Evolutionary conservation across 2,329 filamentous ascomycete species (phyloP).

Genomic region (Tolypocladium guangdongense): DNA sequence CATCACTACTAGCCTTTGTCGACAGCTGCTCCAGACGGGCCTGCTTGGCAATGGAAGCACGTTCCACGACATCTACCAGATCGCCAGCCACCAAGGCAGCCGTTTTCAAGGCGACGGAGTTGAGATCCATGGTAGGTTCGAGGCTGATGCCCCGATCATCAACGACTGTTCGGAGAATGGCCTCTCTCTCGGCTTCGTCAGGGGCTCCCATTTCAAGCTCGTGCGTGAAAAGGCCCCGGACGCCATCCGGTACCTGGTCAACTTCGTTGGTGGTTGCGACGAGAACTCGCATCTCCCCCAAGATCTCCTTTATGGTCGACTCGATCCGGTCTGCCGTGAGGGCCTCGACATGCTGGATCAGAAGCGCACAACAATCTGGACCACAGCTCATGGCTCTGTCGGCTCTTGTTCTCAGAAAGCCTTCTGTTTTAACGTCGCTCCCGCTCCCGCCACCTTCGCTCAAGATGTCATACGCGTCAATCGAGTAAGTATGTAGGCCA

Average conservation of each 20-base stretch:
- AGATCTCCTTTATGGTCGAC: constrained; percentile 70
- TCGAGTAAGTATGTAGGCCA: constrained; percentile 76
- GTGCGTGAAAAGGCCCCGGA: constrained; percentile 86
- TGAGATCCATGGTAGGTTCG: constrained; percentile 73
- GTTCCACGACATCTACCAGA: constrained; percentile 85
- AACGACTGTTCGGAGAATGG: constrained; percentile 70
- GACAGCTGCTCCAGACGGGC: constrained; percentile 68
- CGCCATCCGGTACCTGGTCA: constrained; percentile 84
- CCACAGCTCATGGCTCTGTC: constrained; percentile 87
- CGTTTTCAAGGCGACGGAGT: constrained; percentile 83
- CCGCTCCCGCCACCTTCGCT: constrained; percentile 77
- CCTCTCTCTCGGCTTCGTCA: constrained; percentile 84
- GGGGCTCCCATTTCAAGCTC: constrained; percentile 90
- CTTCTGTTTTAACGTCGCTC: constrained; percentile 88
- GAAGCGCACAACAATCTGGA: constrained; percentile 65
- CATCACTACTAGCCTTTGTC: constrained; percentile 25
- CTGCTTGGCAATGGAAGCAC: constrained; percentile 68
- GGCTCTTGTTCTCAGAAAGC: constrained; percentile 74
- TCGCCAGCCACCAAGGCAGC: constrained; percentile 92
- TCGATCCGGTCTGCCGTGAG: constrained; percentile 86
- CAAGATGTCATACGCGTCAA: constrained; percentile 88
- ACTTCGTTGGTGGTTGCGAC: constrained; percentile 93
- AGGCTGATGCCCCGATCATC: constrained; percentile 66
- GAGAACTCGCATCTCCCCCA: constrained; percentile 69
- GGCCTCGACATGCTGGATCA: constrained; percentile 86